Base-by-base conservation (phyloP, 345 rosid species). In the Adansonia digitata region DNA sequence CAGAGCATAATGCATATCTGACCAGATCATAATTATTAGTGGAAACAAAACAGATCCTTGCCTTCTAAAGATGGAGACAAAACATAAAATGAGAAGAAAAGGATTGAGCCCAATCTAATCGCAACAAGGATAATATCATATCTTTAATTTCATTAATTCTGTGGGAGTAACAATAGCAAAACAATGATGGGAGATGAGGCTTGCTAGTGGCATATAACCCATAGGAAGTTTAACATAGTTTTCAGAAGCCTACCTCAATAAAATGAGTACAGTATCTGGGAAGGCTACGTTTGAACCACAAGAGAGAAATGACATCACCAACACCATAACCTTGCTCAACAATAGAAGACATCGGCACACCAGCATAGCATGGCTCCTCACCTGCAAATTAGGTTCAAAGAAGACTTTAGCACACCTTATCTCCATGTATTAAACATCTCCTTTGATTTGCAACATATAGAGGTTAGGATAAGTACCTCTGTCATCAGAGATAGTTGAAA, bases 281-380 rank as follows among this genome's bases (percentile, higher is more conserved):
- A 86, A 94, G 98, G 80, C 97, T 92, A 22, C 97, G 94, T 65
- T 94, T 92, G 87, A 92, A 94, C 98, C 98, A 94, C 80, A 92
- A 81, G 45, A 92, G 94, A 70, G 97, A 94, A 78, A 94, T 91
- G 77, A 92, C 98, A 78, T 94, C 98, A 78, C 98, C 98, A 51
- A 94, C 94, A 52, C 98, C 98, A 74, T 78, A 86, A 67, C 98
- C 98, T 74, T 75, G 90, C 80, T 94, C 98, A 73, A 94, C 76
- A 77, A 94, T 94, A 43, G 94, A 92, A 65, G 98, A 92, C 98
- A 94, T 94, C 8, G 97, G 98, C 69, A 94, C 95, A 82, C 98
- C 98, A 77, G 92, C 95, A 77, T 92, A 94, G 88, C 95, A 89
- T 42, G 98, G 98, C 84, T 94, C 98, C 81, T 94, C 98, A 49